phyloP scores from a whole-genome alignment of 306 rosid species.

The Cucurbita maxima region DNA sequence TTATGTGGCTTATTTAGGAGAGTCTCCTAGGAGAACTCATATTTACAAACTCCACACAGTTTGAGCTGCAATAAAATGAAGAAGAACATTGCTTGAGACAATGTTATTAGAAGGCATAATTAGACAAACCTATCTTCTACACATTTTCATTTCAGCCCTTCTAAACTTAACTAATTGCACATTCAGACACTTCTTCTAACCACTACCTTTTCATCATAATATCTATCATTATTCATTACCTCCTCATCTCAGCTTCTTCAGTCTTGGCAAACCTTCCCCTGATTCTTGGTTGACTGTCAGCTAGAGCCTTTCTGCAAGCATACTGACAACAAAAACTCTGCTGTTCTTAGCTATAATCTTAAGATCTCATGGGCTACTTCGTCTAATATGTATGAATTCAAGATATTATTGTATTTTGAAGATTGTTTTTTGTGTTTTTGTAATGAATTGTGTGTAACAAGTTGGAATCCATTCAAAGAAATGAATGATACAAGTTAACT shows the following conservation, averaged over 20 bases:
- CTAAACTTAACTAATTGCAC: conserved; percentile 19
- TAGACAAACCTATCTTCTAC: conserved; percentile 20
- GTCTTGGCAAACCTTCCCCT: conserved; percentile 97
- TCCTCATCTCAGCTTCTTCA: conserved; percentile 49
- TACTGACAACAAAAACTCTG: conserved; percentile 28
- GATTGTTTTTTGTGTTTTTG: not conserved
- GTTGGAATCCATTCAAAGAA: not conserved
- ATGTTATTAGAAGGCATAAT: not conserved
- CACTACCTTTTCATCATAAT: conserved; percentile 1
- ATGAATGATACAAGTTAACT: not conserved
- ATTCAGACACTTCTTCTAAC: conserved; percentile 1
- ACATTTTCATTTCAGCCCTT: conserved; percentile 13
- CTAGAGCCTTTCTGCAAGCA: conserved; percentile 98
- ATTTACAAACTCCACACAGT: not conserved
- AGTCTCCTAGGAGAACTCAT: too few species aligned
- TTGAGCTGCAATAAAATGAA: not conserved
- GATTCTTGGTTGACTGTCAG: conserved; percentile 95
- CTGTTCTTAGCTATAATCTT: not conserved
- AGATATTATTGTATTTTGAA: not conserved
- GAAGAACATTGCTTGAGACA: not conserved
- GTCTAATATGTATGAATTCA: not conserved
- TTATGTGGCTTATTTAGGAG: not conserved
- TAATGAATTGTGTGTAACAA: not conserved
- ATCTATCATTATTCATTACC: conserved; percentile 36
- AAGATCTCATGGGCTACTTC: not conserved